Conservation (phyloP, 2,329 filamentous ascomycete genomes). For the Gliomastix tumulicola region DNA sequence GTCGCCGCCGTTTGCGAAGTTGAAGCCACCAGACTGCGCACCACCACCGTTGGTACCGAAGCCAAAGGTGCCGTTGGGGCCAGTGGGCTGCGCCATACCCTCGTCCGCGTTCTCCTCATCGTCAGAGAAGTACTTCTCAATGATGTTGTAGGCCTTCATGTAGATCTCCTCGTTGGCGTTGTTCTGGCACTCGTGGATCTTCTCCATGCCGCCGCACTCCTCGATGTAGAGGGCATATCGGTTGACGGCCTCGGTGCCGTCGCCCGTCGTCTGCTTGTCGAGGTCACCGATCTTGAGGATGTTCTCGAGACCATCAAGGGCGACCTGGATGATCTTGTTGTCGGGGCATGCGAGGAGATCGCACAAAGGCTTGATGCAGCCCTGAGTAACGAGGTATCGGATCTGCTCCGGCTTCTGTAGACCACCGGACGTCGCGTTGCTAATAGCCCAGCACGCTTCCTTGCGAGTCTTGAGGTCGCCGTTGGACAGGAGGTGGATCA, state of each 20-base stretch:
- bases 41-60: conserved; percentile 58
- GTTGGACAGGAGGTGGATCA: conserved; percentile 93
- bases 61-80: conserved; percentile 67
- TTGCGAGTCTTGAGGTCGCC: conserved; percentile 99
- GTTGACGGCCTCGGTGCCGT: conserved; percentile 76
- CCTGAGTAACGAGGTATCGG: conserved; percentile 84
- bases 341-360: conserved; percentile 93
- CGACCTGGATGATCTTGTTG: conserved; percentile 99
- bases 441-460: conserved; percentile 99
- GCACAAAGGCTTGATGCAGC: conserved; percentile 95
- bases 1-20: conserved; percentile 71
- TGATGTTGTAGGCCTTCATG: conserved; percentile 99
- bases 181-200: conserved; percentile 99
- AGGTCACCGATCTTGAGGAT: conserved; percentile 99
- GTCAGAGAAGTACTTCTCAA: conserved; percentile 99
- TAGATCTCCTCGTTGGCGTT: conserved; percentile 99
- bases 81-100: conserved; percentile 62
- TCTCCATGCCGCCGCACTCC: conserved; percentile 98
- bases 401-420: conserved; percentile 99
- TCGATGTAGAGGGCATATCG: conserved; percentile 97
- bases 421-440: conserved; percentile 94
- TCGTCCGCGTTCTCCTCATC: conserved; percentile 93
- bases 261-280: conserved; percentile 84
- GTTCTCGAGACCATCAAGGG: conserved; percentile 95
- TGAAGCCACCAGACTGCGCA: conserved; percentile 75